phyloP scores from a whole-genome alignment of 2,329 filamentous ascomycete genomes.

The Penicillium sp. region DNA sequence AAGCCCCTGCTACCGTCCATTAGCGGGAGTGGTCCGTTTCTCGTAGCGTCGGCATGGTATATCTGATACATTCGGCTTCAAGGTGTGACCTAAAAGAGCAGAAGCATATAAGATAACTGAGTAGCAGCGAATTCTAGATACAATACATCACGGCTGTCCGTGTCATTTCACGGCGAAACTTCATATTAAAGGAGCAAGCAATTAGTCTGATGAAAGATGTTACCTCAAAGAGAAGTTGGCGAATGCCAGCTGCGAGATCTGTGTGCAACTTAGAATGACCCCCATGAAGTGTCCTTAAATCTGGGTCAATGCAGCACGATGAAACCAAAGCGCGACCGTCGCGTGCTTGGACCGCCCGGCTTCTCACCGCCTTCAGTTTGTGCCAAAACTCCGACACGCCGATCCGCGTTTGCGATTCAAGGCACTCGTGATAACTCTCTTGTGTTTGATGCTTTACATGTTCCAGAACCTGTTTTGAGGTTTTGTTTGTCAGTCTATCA shows the following conservation, averaged over 20 bases:
- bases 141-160: not conserved
- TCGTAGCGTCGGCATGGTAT: not conserved
- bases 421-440: constrained; percentile 2
- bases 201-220: not conserved
- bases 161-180: not conserved
- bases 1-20: not conserved
- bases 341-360: not conserved
- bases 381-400: constrained; percentile 6
- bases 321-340: not conserved
- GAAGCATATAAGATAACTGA: not conserved
- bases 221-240: no score
- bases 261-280: not conserved
- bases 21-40: not conserved
- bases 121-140: not conserved
- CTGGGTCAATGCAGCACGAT: not conserved
- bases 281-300: not conserved
- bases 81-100: not conserved
- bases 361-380: constrained; percentile 10
- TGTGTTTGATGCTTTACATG: not conserved
- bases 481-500: not conserved
- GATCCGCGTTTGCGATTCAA: constrained; percentile 5
- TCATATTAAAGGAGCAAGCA: not conserved
- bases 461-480: not conserved
- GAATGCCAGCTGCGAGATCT: not conserved
- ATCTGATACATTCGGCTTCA: not conserved